Evolutionary conservation across 2,329 filamentous ascomycete genomes (phyloP).

Genomic region (Aquanectria penicillioides): DNA sequence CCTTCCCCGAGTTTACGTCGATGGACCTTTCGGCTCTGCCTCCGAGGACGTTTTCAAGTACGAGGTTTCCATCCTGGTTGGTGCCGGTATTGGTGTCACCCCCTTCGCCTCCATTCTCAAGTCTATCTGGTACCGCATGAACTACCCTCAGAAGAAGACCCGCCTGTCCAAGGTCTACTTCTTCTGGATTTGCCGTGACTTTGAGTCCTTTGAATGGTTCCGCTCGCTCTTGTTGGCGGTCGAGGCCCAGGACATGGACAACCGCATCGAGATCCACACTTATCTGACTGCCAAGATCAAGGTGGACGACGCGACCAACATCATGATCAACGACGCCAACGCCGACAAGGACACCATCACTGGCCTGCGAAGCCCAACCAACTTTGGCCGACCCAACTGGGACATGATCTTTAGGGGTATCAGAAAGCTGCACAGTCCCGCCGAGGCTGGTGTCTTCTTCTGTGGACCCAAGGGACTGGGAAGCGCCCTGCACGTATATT

Average conservation of each 20-base stretch:
- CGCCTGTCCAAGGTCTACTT: slow-evolving; percentile 88
- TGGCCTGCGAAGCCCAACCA: slow-evolving; percentile 82
- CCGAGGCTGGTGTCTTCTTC: slow-evolving; percentile 84
- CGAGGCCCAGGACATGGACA: slow-evolving; percentile 84
- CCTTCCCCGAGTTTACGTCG: slow-evolving; percentile 82
- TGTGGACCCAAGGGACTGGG: slow-evolving; percentile 85
- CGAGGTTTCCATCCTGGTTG: slow-evolving; percentile 81
- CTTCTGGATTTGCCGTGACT: slow-evolving; percentile 92
- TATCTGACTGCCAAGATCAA: slow-evolving; percentile 91
- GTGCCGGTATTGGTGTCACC: slow-evolving; percentile 86
- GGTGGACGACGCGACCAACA: slow-evolving; percentile 85
- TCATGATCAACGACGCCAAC: slow-evolving; percentile 92
- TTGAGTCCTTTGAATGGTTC: slow-evolving; percentile 92
- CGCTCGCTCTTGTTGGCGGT: slow-evolving; percentile 84
- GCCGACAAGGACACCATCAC: slow-evolving; percentile 87
- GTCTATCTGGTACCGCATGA: slow-evolving; percentile 94
- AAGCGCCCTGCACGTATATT: slow-evolving; percentile 81
- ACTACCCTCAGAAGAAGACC: slow-evolving; percentile 83
- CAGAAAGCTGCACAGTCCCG: slow-evolving; percentile 78
- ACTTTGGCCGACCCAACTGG: slow-evolving; percentile 89
- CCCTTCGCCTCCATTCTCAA: slow-evolving; percentile 89
- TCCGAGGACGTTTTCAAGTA: slow-evolving; percentile 93
- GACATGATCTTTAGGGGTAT: slow-evolving; percentile 89
- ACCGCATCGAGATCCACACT: slow-evolving; percentile 88
- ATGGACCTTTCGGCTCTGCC: slow-evolving; percentile 86